phyloP scores from a whole-genome alignment of 768 basidiomycete species.

The Tulasnella sp. region DNA sequence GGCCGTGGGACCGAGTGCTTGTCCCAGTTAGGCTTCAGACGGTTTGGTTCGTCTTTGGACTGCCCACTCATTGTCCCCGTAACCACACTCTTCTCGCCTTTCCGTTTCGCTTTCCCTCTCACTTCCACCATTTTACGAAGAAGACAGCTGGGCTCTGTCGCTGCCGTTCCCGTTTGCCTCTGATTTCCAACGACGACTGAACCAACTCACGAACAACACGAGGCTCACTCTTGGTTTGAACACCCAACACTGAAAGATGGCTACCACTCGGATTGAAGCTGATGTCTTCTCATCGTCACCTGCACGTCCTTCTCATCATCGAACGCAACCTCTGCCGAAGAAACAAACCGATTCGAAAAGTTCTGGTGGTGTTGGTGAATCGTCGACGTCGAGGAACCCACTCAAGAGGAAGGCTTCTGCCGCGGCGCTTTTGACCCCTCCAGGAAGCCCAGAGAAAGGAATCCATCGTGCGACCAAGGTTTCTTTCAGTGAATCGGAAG shows the following conservation, averaged over 20 bases:
- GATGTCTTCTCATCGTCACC: slow-evolving; percentile 18
- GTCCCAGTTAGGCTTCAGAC: no score
- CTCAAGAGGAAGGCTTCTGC: slow-evolving; percentile 54
- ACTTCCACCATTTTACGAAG: no score
- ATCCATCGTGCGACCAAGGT: slow-evolving; percentile 29
- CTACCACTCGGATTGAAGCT: background rate
- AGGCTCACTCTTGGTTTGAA: no score
- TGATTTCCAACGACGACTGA: background rate
- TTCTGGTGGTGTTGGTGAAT: background rate
- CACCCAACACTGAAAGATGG: background rate
- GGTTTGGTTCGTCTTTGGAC: no score
- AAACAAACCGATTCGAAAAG: background rate
- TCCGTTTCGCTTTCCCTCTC: no score
- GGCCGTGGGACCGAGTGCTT: no score
- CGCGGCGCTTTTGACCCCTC: slow-evolving; percentile 55
- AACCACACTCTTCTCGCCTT: no score
- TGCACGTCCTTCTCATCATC: slow-evolving; percentile 17
- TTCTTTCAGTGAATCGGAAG: slow-evolving; percentile 23
- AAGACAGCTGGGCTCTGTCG: no score
- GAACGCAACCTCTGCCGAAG: slow-evolving; percentile 1
- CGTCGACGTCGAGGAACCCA: slow-evolving; percentile 20
- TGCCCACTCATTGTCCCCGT: no score
- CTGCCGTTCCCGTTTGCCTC: no score
- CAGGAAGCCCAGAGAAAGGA: slow-evolving; percentile 42
- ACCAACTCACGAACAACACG: background rate